Evolutionary conservation across 176 grass and related monocot genomes (phyloP).

Genomic region (Poa annua): DNA sequence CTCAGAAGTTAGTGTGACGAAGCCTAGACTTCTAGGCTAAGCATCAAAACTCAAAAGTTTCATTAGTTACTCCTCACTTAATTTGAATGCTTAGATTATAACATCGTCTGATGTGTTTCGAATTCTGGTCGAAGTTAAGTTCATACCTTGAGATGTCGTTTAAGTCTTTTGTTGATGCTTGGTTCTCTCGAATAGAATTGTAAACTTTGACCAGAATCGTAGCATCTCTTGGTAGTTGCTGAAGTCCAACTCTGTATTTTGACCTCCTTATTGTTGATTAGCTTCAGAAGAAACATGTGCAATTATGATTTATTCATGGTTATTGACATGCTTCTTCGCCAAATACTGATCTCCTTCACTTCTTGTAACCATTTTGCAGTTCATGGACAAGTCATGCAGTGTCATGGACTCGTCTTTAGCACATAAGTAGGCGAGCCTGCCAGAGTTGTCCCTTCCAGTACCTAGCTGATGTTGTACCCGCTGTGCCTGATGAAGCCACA

Average conservation of each 20-base stretch:
- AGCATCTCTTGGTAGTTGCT: background rate
- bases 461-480: slow-evolving; percentile 42
- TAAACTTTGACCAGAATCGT: no score
- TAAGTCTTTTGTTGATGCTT: background rate
- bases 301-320: background rate
- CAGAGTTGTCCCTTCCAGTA: slow-evolving; percentile 40
- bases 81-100: background rate
- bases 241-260: background rate
- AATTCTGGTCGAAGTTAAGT: background rate
- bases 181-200: background rate
- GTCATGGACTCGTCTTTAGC: slow-evolving; percentile 60
- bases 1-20: background rate
- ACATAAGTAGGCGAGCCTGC: slow-evolving; percentile 53
- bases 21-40: background rate
- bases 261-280: background rate
- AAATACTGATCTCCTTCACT: background rate
- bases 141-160: background rate
- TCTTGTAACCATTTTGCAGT: slow-evolving; percentile 35
- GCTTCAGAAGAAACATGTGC: background rate
- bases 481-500: slow-evolving; percentile 40
- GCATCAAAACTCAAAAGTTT: background rate
- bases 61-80: background rate
- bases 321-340: background rate
- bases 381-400: slow-evolving; percentile 70
- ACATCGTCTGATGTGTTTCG: background rate